Conservation (phyloP, 805 yeast species). For the Candida xiaguanensis region DNA sequence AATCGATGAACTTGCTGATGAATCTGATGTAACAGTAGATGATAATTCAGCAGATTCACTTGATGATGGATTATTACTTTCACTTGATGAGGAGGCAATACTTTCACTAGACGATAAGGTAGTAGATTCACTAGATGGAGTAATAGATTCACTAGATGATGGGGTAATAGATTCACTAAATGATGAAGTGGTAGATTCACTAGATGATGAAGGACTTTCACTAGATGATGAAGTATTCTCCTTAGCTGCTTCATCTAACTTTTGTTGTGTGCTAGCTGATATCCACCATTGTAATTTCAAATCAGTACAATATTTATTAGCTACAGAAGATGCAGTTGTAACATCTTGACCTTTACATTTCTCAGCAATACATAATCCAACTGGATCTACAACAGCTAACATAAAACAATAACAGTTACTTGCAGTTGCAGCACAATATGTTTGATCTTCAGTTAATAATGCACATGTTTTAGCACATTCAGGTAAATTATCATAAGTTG, state of each 20-base stretch:
- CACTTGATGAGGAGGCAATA: not conserved
- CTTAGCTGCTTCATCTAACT: not conserved
- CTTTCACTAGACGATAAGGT: not conserved
- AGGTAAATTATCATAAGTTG: conserved; percentile 28
- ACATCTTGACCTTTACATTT: conserved; percentile 34
- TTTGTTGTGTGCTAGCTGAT: not conserved
- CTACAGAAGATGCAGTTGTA: conserved; percentile 23
- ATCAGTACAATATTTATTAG: conserved; percentile 10
- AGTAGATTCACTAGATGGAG: no score
- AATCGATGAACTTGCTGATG: conserved; percentile 2
- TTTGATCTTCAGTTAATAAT: conserved; percentile 27
- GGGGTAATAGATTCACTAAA: not conserved
- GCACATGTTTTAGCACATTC: conserved; percentile 40
- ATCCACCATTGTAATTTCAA: conserved; percentile 4
- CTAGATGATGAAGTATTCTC: not conserved
- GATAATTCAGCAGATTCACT: not conserved
- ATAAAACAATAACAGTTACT: conserved; percentile 43
- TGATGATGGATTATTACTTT: not conserved
- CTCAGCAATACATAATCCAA: conserved; percentile 35
- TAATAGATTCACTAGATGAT: not conserved
- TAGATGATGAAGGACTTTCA: not conserved
- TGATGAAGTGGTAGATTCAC: not conserved
- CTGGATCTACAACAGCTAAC: conserved; percentile 27
- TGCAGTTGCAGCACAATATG: conserved; percentile 46
- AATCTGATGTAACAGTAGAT: not conserved